Evolutionary conservation across 1,284 basidiomycete genomes (phyloP).

Genomic region (Rhodotorula mucilaginosa): DNA sequence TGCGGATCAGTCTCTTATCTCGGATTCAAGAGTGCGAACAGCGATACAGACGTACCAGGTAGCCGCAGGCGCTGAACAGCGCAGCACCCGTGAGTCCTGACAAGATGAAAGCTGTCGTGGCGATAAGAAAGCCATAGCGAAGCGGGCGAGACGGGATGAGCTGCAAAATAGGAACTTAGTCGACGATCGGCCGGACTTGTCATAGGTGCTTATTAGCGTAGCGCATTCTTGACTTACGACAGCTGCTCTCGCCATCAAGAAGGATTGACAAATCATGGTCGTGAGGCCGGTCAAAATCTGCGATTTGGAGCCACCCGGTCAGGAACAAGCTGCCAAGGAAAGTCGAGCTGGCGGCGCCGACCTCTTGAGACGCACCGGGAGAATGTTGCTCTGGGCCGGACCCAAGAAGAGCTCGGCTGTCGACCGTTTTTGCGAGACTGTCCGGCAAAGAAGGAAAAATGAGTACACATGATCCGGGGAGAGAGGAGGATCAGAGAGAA

Average conservation of each 20-base stretch:
- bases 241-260: slow-evolving; percentile 16
- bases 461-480: not conserved
- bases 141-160: not conserved
- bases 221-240: not conserved
- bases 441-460: not conserved
- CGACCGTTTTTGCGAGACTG: slow-evolving; percentile 12
- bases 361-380: not conserved
- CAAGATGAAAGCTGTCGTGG: not conserved
- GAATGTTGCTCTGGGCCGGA: slow-evolving; percentile 9
- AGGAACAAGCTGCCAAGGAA: not conserved
- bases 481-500: not conserved
- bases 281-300: not conserved
- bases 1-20: not conserved
- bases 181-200: too few relatives aligned
- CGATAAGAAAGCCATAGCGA: not conserved
- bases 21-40: not conserved
- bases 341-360: not conserved
- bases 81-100: not conserved
- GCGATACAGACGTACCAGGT: not conserved
- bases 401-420: not conserved
- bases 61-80: slow-evolving; percentile 2
- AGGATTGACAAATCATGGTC: slow-evolving; percentile 5
- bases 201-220: too few relatives aligned
- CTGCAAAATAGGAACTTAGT: not conserved
- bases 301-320: too few relatives aligned